Percentiles rank a stretch among this genome's conserved stretches.
Evolutionary conservation across 768 basidiomycete genomes (phyloP).

Genomic region (Trametes villosa): DNA sequence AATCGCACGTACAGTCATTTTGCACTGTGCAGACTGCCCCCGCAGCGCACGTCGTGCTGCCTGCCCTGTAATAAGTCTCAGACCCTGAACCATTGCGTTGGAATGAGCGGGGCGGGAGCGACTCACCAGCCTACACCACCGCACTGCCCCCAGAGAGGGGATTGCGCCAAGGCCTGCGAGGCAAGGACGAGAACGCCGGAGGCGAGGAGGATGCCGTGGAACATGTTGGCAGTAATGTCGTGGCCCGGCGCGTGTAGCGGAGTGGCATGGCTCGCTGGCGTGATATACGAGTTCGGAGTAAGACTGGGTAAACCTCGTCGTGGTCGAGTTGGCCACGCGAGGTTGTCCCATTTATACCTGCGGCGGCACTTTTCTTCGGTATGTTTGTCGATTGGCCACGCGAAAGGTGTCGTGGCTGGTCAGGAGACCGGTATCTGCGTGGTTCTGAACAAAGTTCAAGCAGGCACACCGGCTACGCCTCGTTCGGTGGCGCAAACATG

Average conservation of each 20-base stretch:
- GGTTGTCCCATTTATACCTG: conserved; percentile 13
- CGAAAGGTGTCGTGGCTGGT: background rate
- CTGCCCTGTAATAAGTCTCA: conserved; percentile 24
- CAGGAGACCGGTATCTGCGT: conserved; percentile 3
- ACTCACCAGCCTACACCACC: conserved; percentile 35
- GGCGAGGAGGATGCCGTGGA: conserved; percentile 1
- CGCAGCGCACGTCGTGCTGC: conserved; percentile 29
- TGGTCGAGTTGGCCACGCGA: conserved; percentile 14
- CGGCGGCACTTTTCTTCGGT: background rate
- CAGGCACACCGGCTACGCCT: background rate
- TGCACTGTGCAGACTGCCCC: conserved; percentile 29
- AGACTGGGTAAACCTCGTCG: conserved; percentile 20
- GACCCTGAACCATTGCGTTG: background rate
- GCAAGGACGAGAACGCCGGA: conserved; percentile 17
- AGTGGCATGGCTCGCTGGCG: background rate
- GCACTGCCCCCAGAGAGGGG: conserved; percentile 32
- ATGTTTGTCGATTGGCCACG: conserved; percentile 3
- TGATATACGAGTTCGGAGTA: conserved; percentile 18
- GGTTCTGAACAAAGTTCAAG: background rate
- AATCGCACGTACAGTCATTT: conserved; percentile 27
- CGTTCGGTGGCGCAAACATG: background rate
- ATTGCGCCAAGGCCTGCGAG: conserved; percentile 23
- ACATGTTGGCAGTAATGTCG: conserved; percentile 3
- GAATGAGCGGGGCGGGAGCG: background rate
- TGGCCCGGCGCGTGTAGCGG: background rate